Base-by-base conservation (phyloP, 2,329 filamentous ascomycete species). In the Monilinia laxa region DNA sequence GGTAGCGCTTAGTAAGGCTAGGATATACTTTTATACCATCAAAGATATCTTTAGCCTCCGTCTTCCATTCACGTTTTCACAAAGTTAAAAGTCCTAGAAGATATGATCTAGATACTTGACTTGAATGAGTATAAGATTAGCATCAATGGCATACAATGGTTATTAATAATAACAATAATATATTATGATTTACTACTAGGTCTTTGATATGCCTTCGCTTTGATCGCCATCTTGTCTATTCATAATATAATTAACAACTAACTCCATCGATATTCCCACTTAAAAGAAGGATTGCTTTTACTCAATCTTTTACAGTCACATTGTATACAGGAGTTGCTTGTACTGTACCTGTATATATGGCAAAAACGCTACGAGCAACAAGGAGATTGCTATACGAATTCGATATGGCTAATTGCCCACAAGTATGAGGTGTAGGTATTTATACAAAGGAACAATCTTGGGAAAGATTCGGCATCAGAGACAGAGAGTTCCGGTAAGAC, bases 371-470 rank as follows among this genome's bases (percentile, higher is more conserved):
- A 42, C 3, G 16, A 35, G 31, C 4, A 42, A 14, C 40, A 49
- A 60, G 57, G 57, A 60, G 10, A 60, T 60, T 60, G 20, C 57
- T n/a, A 49, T 49, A 60, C 42, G 57, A 49, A 60, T 23, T 23
- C 25, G 23, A 35, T 31, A 25, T 59, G 28, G 42, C 9, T 31
- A 14, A 45, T 18, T 45, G 40, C 16, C 11, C 12, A 16, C 16
- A 18, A 45, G 40, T 45, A 45, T 12, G 9, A 18, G 40, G 12
- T 47, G 20, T 47, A 35, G 7, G 31, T 35, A 35, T 20, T 47
- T 20, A 42, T 42, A 20, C 55, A 57, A 25, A 25, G 38, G 55
- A 57, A 57, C 35, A 57, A 42, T 25, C 55, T 42, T 56, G 56
- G 56, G 23, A 59, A 20, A 59, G 42, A 31, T 45, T 59, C 42